A percentile compares a stretch with the other conserved stretches of the same genome.
phyloP scores from a whole-genome alignment of 2,329 filamentous ascomycete genomes.

The Cladobotryum mycophilum region DNA sequence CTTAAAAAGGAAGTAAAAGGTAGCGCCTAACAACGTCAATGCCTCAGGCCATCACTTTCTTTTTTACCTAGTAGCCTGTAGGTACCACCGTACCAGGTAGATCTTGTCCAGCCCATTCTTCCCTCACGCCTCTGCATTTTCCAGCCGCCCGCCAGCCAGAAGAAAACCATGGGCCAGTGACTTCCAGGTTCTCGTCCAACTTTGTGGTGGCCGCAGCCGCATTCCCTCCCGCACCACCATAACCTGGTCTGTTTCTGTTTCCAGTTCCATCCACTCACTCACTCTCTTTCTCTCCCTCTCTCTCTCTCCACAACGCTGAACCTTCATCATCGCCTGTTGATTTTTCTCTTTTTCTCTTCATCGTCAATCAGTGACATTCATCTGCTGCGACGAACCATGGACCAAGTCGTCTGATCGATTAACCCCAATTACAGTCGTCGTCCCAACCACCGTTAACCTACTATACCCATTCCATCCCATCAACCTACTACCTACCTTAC shows the following conservation, averaged over 20 bases:
- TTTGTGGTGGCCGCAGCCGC: conserved; percentile 5
- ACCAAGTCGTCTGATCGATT: conserved; percentile 29
- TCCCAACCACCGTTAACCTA: background rate
- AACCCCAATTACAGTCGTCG: background rate
- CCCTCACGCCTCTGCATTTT: background rate
- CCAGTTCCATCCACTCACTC: conserved; percentile 5
- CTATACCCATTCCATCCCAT: background rate
- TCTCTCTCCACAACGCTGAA: too few relatives aligned
- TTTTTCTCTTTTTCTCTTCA: background rate
- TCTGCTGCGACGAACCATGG: conserved; percentile 30
- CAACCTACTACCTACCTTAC: background rate
- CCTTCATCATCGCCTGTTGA: conserved; percentile 5
- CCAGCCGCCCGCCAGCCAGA: background rate
- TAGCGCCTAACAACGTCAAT: conserved; percentile 1
- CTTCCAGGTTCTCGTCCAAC: background rate
- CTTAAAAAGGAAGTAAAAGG: background rate
- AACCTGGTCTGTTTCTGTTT: conserved; percentile 5
- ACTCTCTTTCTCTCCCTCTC: too few relatives aligned
- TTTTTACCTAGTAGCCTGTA: conserved; percentile 1
- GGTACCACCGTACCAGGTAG: too few relatives aligned
- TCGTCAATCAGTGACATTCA: conserved; percentile 3
- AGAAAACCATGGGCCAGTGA: conserved; percentile 14
- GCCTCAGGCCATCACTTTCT: conserved; percentile 9
- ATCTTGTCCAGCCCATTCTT: too few relatives aligned
- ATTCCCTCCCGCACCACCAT: conserved; percentile 11